Evolutionary conservation across 75 land plant genomes (phyloP).

Genomic region (Chamaecyparis obtusa): DNA sequence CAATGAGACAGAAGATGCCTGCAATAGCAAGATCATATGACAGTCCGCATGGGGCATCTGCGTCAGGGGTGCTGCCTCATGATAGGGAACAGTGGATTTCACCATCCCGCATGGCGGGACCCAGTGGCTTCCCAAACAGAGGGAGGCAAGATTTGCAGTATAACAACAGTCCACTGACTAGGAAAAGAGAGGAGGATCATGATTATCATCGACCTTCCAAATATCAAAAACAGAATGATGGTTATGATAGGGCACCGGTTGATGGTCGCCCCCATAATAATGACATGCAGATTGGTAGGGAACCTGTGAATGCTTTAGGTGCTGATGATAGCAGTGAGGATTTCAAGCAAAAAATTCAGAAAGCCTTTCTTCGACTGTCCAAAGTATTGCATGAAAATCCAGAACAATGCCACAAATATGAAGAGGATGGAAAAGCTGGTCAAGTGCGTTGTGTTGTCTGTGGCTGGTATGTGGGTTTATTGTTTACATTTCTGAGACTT

Average conservation of each 20-base stretch:
- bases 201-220: slow-evolving; percentile 10
- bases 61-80: not conserved
- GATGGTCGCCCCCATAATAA: not conserved
- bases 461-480: slow-evolving; percentile 14
- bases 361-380: slow-evolving; percentile 40
- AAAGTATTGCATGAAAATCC: slow-evolving; percentile 53
- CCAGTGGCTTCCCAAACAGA: not conserved
- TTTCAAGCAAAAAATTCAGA: slow-evolving; percentile 14
- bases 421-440: slow-evolving; percentile 62
- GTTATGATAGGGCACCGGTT: not conserved
- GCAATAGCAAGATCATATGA: not conserved
- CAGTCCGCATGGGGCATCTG: not conserved
- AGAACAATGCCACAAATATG: slow-evolving; percentile 38
- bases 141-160: slow-evolving; percentile 1
- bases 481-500: not conserved
- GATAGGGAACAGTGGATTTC: slow-evolving; percentile 2
- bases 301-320: not conserved
- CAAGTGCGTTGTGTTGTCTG: slow-evolving; percentile 60
- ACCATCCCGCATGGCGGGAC: not conserved
- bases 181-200: not conserved
- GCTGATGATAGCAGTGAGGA: not conserved
- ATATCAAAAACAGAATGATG: slow-evolving; percentile 1
- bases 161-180: not conserved
- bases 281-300: not conserved
- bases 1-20: not conserved